phyloP scores from a whole-genome alignment of 148 eudicot genomes.

The Rhododendron mucronatum region DNA sequence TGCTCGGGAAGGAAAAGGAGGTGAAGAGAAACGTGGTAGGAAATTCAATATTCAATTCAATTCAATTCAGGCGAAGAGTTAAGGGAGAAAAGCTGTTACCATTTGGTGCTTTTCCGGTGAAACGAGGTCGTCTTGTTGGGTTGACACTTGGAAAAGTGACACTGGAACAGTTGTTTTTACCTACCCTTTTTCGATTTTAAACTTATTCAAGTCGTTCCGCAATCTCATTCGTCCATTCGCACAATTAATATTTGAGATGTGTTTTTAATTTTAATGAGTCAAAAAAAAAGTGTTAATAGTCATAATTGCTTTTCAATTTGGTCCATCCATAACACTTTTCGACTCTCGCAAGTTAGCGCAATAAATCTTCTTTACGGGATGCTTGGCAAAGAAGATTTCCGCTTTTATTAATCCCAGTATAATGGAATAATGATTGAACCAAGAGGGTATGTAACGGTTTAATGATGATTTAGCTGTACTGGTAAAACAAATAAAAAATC shows the following conservation, averaged over 20 bases:
- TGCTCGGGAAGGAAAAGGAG: not conserved
- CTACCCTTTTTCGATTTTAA: not conserved
- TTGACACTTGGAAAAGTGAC: not conserved
- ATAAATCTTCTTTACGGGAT: too few species aligned
- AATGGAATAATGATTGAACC: not conserved
- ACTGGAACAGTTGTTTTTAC: not conserved
- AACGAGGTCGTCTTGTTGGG: not conserved
- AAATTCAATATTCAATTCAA: not conserved
- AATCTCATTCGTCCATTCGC: too few species aligned
- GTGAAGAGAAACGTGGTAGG: not conserved
- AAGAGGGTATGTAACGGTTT: not conserved
- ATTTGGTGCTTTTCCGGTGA: not conserved
- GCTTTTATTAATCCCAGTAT: too few species aligned
- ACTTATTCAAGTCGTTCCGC: too few species aligned
- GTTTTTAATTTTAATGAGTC: too few species aligned
- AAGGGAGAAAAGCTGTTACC: not conserved
- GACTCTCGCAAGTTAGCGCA: too few species aligned
- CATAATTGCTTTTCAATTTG: too few species aligned
- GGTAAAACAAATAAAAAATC: too few species aligned
- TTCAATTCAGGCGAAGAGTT: not conserved
- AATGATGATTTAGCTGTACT: too few species aligned
- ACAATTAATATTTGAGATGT: accelerated
- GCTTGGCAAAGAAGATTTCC: too few species aligned
- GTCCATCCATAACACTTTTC: too few species aligned
- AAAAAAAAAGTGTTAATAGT: too few species aligned